phyloP scores from a whole-genome alignment of 768 basidiomycete species.

The Boletus speciosus region DNA sequence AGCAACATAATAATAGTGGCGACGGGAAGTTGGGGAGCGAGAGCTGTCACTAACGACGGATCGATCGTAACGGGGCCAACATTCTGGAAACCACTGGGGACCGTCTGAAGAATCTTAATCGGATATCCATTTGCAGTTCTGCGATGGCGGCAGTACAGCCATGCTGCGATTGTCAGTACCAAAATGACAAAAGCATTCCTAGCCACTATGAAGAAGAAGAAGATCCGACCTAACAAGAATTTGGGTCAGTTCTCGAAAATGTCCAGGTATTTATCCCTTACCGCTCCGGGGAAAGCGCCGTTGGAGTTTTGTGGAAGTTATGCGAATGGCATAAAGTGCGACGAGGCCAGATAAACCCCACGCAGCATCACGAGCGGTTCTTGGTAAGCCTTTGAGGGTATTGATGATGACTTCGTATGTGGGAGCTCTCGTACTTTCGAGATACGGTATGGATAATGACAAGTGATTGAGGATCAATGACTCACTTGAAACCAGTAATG shows the following conservation, averaged over 20 bases:
- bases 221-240: conserved; percentile 47
- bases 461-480: conserved; percentile 5
- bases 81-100: conserved; percentile 80
- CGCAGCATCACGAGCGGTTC: conserved; percentile 77
- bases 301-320: conserved; percentile 45
- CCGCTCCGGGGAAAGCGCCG: conserved; percentile 61
- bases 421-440: conserved; percentile 71
- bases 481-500: conserved; percentile 78
- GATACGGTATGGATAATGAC: neutral
- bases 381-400: conserved; percentile 77
- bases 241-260: neutral
- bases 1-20: conserved; percentile 87
- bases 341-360: conserved; percentile 80
- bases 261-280: conserved; percentile 29
- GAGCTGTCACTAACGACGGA: conserved; percentile 52
- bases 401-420: conserved; percentile 91
- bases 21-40: conserved; percentile 75
- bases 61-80: conserved; percentile 47
- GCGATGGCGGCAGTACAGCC: conserved; percentile 73
- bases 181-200: conserved; percentile 88
- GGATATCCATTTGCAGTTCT: conserved; percentile 62
- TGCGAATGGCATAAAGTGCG: conserved; percentile 66
- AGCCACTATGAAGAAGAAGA: conserved; percentile 77
- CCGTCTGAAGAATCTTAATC: conserved; percentile 77
- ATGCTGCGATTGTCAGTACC: conserved; percentile 82